phyloP scores from a whole-genome alignment of 345 rosid species.

The Nephelium lappaceum region DNA sequence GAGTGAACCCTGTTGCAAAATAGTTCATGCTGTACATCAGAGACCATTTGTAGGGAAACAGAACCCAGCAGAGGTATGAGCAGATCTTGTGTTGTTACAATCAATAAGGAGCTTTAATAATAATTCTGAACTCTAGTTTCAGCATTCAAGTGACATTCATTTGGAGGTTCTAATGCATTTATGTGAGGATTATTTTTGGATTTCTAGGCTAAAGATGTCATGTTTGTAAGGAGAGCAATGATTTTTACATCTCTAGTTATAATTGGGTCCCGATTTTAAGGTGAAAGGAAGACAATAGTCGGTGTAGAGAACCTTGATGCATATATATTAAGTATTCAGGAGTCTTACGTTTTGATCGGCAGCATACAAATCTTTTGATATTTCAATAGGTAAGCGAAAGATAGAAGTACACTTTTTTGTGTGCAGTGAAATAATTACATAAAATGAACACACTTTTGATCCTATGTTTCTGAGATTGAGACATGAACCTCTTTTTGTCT shows the following conservation, averaged over 20 bases:
- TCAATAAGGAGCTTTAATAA: neutral
- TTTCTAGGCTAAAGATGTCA: neutral
- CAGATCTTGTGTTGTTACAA: neutral
- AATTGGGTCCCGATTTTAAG: neutral
- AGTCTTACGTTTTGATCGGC: slow-evolving; percentile 8
- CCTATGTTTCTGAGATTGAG: too few species aligned
- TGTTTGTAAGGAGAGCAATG: neutral
- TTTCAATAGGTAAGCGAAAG: slow-evolving; percentile 5
- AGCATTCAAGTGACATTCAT: too few species aligned
- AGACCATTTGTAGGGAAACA: neutral
- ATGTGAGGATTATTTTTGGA: neutral
- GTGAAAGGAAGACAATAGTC: neutral
- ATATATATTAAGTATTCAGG: neutral
- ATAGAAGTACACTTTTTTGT: slow-evolving; percentile 6
- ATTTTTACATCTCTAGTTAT: neutral
- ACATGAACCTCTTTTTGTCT: neutral
- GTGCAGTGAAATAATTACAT: slow-evolving; percentile 17
- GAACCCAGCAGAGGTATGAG: neutral
- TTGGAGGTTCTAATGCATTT: neutral
- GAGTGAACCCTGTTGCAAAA: neutral
- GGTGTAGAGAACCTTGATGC: neutral
- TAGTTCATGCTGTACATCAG: neutral
- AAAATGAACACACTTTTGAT: neutral
- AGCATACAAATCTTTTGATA: slow-evolving; percentile 2
- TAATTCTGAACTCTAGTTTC: neutral